These are phyloP conservation scores for Pogostemon cablin DNA, from an alignment of 257 asterid species.

Conservation along the genomic window DNA sequence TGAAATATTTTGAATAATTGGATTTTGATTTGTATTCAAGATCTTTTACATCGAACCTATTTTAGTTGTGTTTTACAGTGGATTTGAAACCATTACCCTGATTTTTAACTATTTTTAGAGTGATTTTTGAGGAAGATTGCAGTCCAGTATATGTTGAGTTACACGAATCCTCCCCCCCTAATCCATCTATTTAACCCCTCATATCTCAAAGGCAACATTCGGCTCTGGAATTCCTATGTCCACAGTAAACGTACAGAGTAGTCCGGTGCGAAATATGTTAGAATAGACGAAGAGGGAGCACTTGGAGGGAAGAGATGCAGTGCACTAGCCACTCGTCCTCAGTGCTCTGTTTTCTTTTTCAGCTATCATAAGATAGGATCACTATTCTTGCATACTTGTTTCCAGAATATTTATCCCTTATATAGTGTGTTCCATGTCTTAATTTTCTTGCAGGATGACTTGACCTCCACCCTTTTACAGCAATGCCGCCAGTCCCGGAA, in stretches of 20 bases:
- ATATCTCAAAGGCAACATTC: background rate
- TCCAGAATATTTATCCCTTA: background rate
- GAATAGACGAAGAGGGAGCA: background rate
- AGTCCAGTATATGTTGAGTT: background rate
- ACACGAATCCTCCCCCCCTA: background rate
- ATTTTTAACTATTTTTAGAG: background rate
- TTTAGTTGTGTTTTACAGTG: background rate
- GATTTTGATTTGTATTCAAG: background rate
- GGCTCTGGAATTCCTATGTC: background rate
- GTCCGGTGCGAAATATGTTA: background rate
- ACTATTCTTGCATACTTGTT: background rate
- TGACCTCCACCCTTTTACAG: constrained; percentile 70
- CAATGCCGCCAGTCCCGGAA: constrained; percentile 84
- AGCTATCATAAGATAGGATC: background rate
- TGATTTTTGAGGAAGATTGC: background rate
- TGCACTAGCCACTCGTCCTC: background rate
- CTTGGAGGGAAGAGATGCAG: background rate
- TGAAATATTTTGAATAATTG: background rate
- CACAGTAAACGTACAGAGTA: background rate
- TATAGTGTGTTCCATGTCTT: background rate
- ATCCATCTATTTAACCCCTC: background rate
- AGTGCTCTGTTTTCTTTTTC: background rate
- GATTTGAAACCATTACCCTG: background rate
- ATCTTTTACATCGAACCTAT: background rate
- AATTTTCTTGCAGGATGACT: constrained; percentile 67